These are phyloP conservation scores for Chloromonas sp. DNA, from an alignment of 163 green algal species.

Conservation along the genomic window DNA sequence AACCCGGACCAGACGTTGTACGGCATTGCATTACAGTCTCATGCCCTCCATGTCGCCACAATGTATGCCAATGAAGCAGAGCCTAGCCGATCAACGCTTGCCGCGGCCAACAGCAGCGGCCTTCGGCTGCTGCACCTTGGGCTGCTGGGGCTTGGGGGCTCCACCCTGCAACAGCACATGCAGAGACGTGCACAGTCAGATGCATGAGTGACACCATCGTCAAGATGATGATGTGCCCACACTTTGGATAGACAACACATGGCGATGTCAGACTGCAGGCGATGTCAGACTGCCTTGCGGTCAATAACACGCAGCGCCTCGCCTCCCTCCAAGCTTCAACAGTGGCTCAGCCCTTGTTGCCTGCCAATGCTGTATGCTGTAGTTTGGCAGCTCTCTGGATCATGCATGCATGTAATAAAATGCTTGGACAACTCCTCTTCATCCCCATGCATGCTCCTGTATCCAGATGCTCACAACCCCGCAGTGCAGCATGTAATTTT, in stretches of 20 bases:
- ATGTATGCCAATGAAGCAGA: too few species aligned
- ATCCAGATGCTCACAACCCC: too few species aligned
- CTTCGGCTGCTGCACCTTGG: constrained; percentile 16
- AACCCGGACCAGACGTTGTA: too few species aligned
- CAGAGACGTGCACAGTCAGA: background rate
- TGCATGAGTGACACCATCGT: background rate
- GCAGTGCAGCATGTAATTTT: too few species aligned
- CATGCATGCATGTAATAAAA: too few species aligned
- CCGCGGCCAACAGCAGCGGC: constrained; percentile 34
- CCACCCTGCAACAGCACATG: constrained; percentile 1
- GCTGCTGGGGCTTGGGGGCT: constrained; percentile 12
- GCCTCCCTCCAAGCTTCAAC: background rate
- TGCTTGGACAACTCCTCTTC: too few species aligned
- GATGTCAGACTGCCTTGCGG: background rate
- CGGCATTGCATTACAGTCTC: too few species aligned
- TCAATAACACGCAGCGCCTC: background rate
- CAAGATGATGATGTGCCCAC: background rate
- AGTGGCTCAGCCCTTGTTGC: background rate
- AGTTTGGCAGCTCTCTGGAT: too few species aligned
- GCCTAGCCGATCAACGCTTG: constrained; percentile 35
- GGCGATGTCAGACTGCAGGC: background rate
- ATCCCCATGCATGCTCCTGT: too few species aligned
- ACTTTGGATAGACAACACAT: background rate
- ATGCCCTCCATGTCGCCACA: too few species aligned
- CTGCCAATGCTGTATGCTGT: background rate